Evolutionary conservation across 352 stramenopile species (phyloP), one percentile per base, ranked within the genome.

Genomic region (Globisporangium ultimum): DNA sequence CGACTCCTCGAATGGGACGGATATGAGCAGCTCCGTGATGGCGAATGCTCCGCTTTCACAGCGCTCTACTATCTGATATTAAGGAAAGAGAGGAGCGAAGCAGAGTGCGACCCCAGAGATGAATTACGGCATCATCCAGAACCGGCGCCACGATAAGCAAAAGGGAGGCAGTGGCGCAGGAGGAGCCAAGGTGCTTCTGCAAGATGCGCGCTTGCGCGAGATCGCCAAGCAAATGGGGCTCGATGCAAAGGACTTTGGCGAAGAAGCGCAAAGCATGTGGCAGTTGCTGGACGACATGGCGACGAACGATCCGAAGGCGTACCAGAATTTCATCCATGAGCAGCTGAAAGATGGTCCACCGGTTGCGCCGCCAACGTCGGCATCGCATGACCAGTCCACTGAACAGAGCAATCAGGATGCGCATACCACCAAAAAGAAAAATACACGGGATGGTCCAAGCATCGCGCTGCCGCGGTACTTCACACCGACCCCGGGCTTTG

Each of bases 121-220:
- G 86, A 93, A 93, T 64, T 89, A 89, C 76, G 82, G 78, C 40
- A 93, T 95, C 69, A 77, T 95, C 45, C 74, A 95, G 70, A 95
- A 93, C 64, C 67, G 72, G 13, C 80, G 84, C 1, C 68, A 77
- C 12, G 42, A 70, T 24, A 76, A 61, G 28, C 28, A 36, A 24
- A 70, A 71, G 24, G 24, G 24, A 41, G n/a, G 60, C 46, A 54
- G 15, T 34, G 57, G 58, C 20, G 28, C 14, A 17, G 42, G 53
- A 22, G 67, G 55, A 58, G 1, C 58, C 70, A 21, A 77, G 72
- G 62, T 74, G 20, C 55, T 89, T 34, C 62, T 90, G 21, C 63
- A 66, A 12, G 80, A 91, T 59, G 58, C 72, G 32, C 76, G 80
- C 5, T 73, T 93, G 74, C 80, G 84, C 32, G 79, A 89, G 58